Evolutionary conservation across 164 flowering plant species (phyloP), one percentile per base, ranked within the genome.

Genomic region (Dillenia turbinata): DNA sequence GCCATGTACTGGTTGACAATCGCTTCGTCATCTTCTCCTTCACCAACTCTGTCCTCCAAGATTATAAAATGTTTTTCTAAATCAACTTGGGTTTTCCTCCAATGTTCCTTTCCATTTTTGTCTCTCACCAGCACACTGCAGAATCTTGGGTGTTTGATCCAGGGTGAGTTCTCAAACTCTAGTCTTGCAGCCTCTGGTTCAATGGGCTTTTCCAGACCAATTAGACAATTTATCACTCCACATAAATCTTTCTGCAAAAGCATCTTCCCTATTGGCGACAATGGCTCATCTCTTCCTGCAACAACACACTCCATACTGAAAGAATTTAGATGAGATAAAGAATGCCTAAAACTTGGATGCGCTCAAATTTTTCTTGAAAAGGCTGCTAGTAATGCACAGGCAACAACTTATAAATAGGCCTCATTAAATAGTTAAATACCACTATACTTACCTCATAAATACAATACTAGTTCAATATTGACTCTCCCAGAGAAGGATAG

Each of bases 141-240:
- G 75, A 82, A 82, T 44, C 83, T 58, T 0, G 83, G 86, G 69
- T 77, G 86, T 46, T 65, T 45, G 46, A 66, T 10, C 68, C 77
- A 59, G 50, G 63, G 75, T 57, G 85, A 82, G 33, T 26, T 33
- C 7, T 49, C 17, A 44, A 82, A 9, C 1, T 43, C 64, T 12
- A 66, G 9, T 10, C 66, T 79, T 7, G 74, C 9, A 46, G 75
- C 54, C 11, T 72, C 65, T 5, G 69, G 45, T 56, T 78, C 70
- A 17, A 73, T 47, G 0, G 77, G 74, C 62, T 56, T 5, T 14
- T 64, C 50, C 6, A 69, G 16, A 4, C 68, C 74, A 22, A 73
- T 17, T 33, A 33, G 40, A 33, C 5, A 6, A 6, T 33, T 33
- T 33, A 5, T 6, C 5, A 33, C 6, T 33, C 6, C 40, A 33